Percentiles rank a stretch among this genome's conserved stretches.
Evolutionary conservation across 2,329 filamentous ascomycete species (phyloP).

Genomic region (Arthroderma uncinatum): DNA sequence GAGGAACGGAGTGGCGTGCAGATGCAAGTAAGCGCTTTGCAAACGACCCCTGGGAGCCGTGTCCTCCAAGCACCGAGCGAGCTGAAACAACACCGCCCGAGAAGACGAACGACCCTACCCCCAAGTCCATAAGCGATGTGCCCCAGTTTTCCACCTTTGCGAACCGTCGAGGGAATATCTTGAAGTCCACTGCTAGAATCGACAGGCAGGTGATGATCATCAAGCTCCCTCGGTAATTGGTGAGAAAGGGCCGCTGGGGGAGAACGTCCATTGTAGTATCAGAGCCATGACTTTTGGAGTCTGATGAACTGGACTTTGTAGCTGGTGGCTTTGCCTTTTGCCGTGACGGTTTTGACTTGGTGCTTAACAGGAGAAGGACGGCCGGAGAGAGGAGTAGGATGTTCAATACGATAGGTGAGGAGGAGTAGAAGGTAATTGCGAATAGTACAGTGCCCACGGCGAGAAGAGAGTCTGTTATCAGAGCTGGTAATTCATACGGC

Average conservation of each 20-base stretch:
- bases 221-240: constrained; percentile 82
- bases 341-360: constrained; percentile 19
- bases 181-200: constrained; percentile 95
- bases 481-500: constrained; percentile 56
- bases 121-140: constrained; percentile 96
- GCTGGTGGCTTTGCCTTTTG: constrained; percentile 28
- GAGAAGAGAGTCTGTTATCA: constrained; percentile 72
- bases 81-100: constrained; percentile 85
- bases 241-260: constrained; percentile 83
- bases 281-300: constrained; percentile 14
- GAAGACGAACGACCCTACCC: constrained; percentile 95
- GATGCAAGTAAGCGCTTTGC: constrained; percentile 52
- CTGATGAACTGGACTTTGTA: constrained; percentile 12
- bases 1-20: constrained; percentile 67
- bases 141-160: constrained; percentile 99
- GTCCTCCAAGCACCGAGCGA: constrained; percentile 59
- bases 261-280: constrained; percentile 40
- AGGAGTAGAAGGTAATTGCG: constrained; percentile 74
- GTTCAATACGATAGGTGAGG: constrained; percentile 61
- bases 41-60: constrained; percentile 35
- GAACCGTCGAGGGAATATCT: constrained; percentile 82
- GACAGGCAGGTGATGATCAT: constrained; percentile 79
- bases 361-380: constrained; percentile 46
- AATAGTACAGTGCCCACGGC: constrained; percentile 74
- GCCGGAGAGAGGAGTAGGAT: constrained; percentile 63